Evolutionary conservation across 2,329 filamentous ascomycete genomes (phyloP).

Genomic region (Sclerotinia minor): DNA sequence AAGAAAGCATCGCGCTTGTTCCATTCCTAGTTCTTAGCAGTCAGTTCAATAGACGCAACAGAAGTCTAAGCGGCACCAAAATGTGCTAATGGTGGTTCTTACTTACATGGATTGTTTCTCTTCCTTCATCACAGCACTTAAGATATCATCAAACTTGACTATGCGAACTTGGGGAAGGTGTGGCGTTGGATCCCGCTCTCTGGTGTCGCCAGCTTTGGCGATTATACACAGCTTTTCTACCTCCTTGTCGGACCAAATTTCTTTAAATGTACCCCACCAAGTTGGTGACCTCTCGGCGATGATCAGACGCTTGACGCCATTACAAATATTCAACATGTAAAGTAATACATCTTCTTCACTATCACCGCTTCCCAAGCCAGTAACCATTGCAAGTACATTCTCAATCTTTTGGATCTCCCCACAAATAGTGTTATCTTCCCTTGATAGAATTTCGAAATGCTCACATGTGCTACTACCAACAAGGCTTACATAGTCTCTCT

Average conservation of each 20-base stretch:
- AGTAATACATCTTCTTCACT: constrained; percentile 14
- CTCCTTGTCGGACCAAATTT: constrained; percentile 22
- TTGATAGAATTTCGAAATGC: not conserved
- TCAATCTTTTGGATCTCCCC: constrained; percentile 2
- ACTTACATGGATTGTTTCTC: not conserved
- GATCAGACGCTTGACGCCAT: constrained; percentile 5
- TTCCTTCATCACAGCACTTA: not conserved
- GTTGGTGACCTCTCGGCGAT: constrained; percentile 11
- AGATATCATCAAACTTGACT: constrained; percentile 16
- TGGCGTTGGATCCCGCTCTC: not conserved
- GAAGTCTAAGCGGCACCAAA: not conserved
- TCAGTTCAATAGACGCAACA: not conserved
- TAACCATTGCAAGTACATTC: constrained; percentile 9
- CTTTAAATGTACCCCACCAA: constrained; percentile 21
- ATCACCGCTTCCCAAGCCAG: not conserved
- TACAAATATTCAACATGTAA: not conserved
- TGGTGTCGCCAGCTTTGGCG: constrained; percentile 5
- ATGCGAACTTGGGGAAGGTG: constrained; percentile 11
- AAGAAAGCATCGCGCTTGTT: not conserved
- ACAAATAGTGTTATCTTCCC: not conserved
- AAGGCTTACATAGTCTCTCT: constrained; percentile 9
- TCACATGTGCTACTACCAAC: not conserved
- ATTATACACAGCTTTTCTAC: not conserved
- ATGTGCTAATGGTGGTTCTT: not conserved
- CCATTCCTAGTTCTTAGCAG: not conserved